Base-by-base conservation (phyloP, 495 filamentous ascomycete genomes). In the Daldinia caldariorum region DNA sequence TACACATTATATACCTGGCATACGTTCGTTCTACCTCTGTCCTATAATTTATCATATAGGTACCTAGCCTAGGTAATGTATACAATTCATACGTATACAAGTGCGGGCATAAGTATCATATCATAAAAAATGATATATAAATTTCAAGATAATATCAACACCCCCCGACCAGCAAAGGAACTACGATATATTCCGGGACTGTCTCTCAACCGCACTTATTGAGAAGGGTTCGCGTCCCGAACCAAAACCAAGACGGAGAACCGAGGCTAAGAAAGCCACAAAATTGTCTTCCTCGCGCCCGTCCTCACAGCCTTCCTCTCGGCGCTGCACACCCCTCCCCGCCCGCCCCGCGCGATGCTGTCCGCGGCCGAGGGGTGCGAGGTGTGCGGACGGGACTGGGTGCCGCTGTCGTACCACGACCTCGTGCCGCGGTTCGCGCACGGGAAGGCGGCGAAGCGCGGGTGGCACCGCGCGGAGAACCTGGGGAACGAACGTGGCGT, bases 351-450 rank as follows among this genome's bases (percentile, higher is more conserved):
- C 3, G 79, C 78, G 0, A 90, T 89, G 1, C 84, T 85, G 14
- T 72, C 63, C 3, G 60, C 78, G 1, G 74, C 73, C 2, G 76
- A 81, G 0, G 89, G 82, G 2, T 97, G 93, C 79, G 92, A 97
- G 83, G 87, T 96, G 63, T 96, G 93, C 76, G 88, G 84, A n/a
- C 86, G 93, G 0, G 84, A 86, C 68, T 92, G 90, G 86, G 89
- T 96, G 53, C 88, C 89, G 32, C 78, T 94, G 45, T 90, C 89
- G 6, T 95, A 94, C 77, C 93, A 97, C 71, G 93, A 96, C 79
- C 80, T 97, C 53, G 92, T 97, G 65, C 93, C 93, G 35, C 82
- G 87, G 32, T 82, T 85, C 39, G 86, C 92, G 70, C 93, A 96
- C 79, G 87, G 83, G n/a, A 94, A 93, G 79, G 92, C 87, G 6